Conservation (phyloP, 441 rosid species). For the Corymbia calophylla region DNA sequence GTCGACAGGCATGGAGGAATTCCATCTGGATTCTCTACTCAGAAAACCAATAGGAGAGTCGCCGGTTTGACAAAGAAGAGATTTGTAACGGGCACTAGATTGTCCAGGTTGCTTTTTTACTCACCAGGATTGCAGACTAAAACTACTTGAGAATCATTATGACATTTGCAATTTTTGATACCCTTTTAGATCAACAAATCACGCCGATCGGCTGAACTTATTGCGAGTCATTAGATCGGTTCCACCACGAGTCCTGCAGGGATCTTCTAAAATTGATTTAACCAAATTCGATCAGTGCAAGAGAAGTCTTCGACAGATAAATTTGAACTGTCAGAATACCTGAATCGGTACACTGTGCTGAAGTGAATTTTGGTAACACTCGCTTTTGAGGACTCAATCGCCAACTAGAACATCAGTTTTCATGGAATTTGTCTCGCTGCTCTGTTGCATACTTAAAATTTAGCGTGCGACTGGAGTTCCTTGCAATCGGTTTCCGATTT, state of each 20-base stretch:
- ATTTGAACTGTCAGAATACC: background rate
- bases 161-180: background rate
- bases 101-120: background rate
- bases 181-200: background rate
- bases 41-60: background rate
- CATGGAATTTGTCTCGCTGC: background rate
- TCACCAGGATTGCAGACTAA: background rate
- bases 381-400: too few relatives aligned
- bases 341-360: background rate
- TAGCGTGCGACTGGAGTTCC: background rate
- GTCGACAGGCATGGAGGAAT: background rate
- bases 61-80: background rate
- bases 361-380: background rate
- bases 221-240: background rate
- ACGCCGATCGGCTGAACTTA: background rate
- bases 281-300: background rate
- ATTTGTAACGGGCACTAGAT: background rate
- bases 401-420: too few relatives aligned
- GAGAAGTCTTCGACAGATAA: background rate
- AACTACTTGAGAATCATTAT: background rate
- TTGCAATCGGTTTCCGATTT: too few relatives aligned
- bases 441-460: background rate
- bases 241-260: background rate
- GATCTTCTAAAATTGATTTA: background rate
- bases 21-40: background rate